Conservation (phyloP, 1,139 yeast genomes). For the Geotrichum macrosporum region DNA sequence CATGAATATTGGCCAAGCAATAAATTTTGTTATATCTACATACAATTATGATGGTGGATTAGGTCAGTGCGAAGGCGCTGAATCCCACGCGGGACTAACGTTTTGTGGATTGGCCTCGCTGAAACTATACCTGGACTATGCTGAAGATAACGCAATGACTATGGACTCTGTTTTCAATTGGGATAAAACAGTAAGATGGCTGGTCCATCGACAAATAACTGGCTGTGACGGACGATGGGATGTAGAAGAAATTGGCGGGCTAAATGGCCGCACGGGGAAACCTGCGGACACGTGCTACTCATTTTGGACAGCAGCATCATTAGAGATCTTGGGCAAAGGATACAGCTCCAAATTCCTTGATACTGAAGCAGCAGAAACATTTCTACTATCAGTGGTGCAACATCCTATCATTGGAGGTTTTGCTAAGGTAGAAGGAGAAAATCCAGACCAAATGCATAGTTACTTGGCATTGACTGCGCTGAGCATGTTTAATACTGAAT, state of each 20-base stretch:
- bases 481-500: constrained; percentile 27
- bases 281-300: constrained; percentile 86
- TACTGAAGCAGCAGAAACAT: constrained; percentile 41
- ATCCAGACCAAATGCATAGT: constrained; percentile 51
- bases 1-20: constrained; percentile 23
- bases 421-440: constrained; percentile 56
- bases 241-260: constrained; percentile 61
- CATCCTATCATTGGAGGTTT: constrained; percentile 73
- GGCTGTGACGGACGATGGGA: constrained; percentile 40
- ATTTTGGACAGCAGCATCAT: constrained; percentile 70
- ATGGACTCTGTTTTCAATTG: constrained; percentile 29
- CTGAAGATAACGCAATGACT: background rate
- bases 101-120: constrained; percentile 78
- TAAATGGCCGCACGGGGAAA: constrained; percentile 85
- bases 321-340: constrained; percentile 8
- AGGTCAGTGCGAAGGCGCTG: constrained; percentile 49
- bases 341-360: constrained; percentile 39
- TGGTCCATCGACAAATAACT: constrained; percentile 54
- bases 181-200: constrained; percentile 51
- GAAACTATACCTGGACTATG: constrained; percentile 39
- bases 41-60: constrained; percentile 61
- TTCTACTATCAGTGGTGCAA: constrained; percentile 59
- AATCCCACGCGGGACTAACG: constrained; percentile 84
- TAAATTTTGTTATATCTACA: constrained; percentile 20
- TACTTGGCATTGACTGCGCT: constrained; percentile 41